Base-by-base conservation (phyloP, 768 basidiomycete genomes). In the Collybiopsis luxurians region DNA sequence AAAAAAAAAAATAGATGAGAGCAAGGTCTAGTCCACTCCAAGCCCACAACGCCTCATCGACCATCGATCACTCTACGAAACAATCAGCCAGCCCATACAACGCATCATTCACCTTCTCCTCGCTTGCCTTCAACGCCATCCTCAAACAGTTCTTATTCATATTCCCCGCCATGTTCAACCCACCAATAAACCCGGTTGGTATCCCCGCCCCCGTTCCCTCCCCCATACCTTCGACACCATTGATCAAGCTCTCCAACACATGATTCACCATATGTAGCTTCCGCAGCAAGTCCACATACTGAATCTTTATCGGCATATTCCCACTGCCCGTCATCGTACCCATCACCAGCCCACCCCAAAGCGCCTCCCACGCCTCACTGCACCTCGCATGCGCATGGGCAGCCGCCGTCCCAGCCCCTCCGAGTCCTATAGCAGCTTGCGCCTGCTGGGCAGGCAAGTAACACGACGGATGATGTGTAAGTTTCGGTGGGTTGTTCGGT, bases 211-310 rank as follows among this genome's bases (percentile, higher is more conserved):
- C 11, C 21, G 36, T 51, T 19, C 28, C 19, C 12, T 15, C 38
- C 11, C 34, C 39, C 26, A 42, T 17, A 51, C 74, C 69, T 24
- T 68, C 61, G 60, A 74, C 72, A 24, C 73, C 69, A 48, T 78
- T 77, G 46, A 76, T 71, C 17, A 80, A 62, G 43, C 77, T 78
- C 66, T 76, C 76, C 55, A 82, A 64, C 21, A 71, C 69, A 62
- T 77, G 75, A 61, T 80, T 79, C 13, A 77, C 76, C 42, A 82
- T 67, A 74, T 75, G 76, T 60, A 78, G 61, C 65, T 71, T 73
- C 24, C 75, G 75, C 28, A 79, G 56, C 42, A 81, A 67, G 61
- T 83, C 81, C 56, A 74, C 74, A 36, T 71, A 68, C 60, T 74
- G 75, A 44, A 79, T 59, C 23, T 71, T 76, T 24, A 76, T 57